Evolutionary conservation across 768 basidiomycete genomes (phyloP), one percentile per base, ranked within the genome.

Genomic region (Macrolepiota albuminosa): DNA sequence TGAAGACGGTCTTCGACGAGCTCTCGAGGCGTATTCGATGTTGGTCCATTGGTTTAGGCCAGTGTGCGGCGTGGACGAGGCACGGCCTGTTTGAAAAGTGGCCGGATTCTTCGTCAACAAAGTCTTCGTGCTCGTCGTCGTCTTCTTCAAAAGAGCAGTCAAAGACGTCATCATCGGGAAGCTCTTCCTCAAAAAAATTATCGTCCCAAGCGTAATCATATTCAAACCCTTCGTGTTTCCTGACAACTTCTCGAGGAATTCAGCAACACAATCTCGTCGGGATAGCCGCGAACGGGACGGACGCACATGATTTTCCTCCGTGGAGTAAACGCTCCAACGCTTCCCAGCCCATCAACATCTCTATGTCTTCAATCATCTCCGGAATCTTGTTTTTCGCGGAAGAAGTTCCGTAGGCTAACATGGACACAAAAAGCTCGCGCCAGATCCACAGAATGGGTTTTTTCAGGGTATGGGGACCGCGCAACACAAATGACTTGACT

Each of bases 361-460:
- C 82, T 52, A 88, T 82, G 58, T 88, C 86, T n/a, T 76, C 72
- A 24, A 88, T 69, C 78, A 88, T 86, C 7, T 79, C 75, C 0
- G 79, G 76, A 14, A 87, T 72, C 52, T 63, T 61, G 45, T 71
- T 66, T 51, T 63, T 62, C 7, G 51, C 34, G 63, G 48, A 68
- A 60, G 64, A 66, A 56, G 43, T 70, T 56, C 63, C 76, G 68
- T 60, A 71, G 0, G 79, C 77, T 8, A 84, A 76, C 69, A 88
- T 71, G 29, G 79, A 80, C 9, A 89, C 67, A 61, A 88, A 82
- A 21, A 88, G 74, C 61, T 89, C 88, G 6, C 87, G 78, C 87
- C 87, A 88, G 55, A 88, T 81, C 84, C 85, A 88, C 18, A 86
- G 69, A 6, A 83, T 60, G 43, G 80, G 73, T 14, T 70, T 72